phyloP scores from a whole-genome alignment of 2,329 filamentous ascomycete species.

The Colletotrichum simmondsii region DNA sequence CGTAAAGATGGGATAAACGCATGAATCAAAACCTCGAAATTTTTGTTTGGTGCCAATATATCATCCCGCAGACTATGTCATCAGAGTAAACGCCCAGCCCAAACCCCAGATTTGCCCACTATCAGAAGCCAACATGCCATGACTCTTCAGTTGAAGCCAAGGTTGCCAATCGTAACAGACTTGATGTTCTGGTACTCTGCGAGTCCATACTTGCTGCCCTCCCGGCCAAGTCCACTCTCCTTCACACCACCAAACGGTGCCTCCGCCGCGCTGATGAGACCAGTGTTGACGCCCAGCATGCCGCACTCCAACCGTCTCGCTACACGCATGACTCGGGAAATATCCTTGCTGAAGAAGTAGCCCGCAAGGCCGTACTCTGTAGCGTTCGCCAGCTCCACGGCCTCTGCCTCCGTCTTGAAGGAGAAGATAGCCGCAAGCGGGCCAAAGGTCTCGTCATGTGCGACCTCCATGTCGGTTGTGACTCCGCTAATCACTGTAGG shows the following conservation, averaged over 20 bases:
- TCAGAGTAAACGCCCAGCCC: not conserved
- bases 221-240: slow-evolving; percentile 48
- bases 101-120: not conserved
- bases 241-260: slow-evolving; percentile 48
- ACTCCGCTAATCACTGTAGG: slow-evolving; percentile 76
- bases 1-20: not conserved
- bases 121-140: not conserved
- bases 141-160: slow-evolving; percentile 10
- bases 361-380: slow-evolving; percentile 77
- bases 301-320: slow-evolving; percentile 60
- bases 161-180: slow-evolving; percentile 23
- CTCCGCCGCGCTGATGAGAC: slow-evolving; percentile 47
- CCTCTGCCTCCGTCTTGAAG: slow-evolving; percentile 77
- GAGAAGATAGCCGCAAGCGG: slow-evolving; percentile 76
- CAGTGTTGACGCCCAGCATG: slow-evolving; percentile 49
- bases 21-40: not conserved
- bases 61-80: not conserved
- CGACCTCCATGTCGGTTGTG: slow-evolving; percentile 73
- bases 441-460: slow-evolving; percentile 78
- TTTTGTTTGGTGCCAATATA: not conserved
- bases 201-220: slow-evolving; percentile 45
- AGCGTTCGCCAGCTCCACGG: slow-evolving; percentile 72
- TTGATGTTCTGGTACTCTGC: slow-evolving; percentile 43
- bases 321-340: slow-evolving; percentile 53
- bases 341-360: slow-evolving; percentile 72